These are phyloP conservation scores for Pichia cephalocereana DNA, from an alignment of 805 yeast species.

Conservation along the genomic window DNA sequence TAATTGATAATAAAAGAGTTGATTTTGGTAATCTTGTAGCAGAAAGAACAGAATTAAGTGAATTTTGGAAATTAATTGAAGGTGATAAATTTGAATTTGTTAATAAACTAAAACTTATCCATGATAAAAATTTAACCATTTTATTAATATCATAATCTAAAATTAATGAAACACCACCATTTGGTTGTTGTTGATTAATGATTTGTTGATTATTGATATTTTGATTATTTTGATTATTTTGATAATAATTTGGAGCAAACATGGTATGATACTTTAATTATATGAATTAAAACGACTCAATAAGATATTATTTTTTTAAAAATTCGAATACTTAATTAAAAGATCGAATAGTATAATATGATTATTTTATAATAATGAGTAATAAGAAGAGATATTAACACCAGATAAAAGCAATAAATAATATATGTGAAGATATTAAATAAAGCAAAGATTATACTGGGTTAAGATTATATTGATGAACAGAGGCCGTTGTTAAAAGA, in stretches of 20 bases:
- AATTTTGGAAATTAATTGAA: slow-evolving; percentile 44
- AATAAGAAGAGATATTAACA: neutral
- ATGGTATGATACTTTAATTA: too few relatives aligned
- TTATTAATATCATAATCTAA: slow-evolving; percentile 70
- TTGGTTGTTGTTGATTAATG: slow-evolving; percentile 10
- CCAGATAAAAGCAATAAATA: neutral
- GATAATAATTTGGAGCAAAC: neutral
- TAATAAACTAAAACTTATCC: slow-evolving; percentile 63
- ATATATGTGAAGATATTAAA: too few relatives aligned
- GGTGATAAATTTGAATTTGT: slow-evolving; percentile 37
- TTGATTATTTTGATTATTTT: neutral
- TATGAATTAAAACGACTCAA: too few relatives aligned
- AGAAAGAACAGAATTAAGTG: slow-evolving; percentile 58
- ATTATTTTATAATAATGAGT: too few relatives aligned
- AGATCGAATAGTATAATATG: slow-evolving; percentile 2
- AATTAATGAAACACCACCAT: slow-evolving; percentile 71
- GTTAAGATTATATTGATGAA: neutral
- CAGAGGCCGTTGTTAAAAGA: neutral
- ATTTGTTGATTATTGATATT: slow-evolving; percentile 8
- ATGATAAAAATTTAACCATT: slow-evolving; percentile 75
- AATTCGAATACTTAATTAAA: slow-evolving; percentile 9
- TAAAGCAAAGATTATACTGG: neutral
- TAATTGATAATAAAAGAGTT: slow-evolving; percentile 70
- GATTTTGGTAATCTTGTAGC: slow-evolving; percentile 85
- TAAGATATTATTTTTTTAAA: neutral